phyloP scores from a whole-genome alignment of 1,284 basidiomycete genomes.

The Trichosporon sp. region DNA sequence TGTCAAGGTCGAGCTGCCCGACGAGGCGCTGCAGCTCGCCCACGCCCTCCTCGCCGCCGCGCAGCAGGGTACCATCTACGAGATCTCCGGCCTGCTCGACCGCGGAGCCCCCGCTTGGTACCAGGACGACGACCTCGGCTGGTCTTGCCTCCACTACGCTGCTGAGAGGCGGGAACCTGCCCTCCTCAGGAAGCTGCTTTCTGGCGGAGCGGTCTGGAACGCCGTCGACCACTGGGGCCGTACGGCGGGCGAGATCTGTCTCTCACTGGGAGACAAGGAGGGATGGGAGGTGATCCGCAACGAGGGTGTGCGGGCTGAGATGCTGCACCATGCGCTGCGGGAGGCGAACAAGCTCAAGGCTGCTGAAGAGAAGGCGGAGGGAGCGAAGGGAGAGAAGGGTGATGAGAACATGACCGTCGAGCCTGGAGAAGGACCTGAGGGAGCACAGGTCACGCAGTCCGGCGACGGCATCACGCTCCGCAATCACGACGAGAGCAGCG shows the following conservation, averaged over 20 bases:
- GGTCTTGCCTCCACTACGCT: constrained; percentile 81
- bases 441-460: constrained; percentile 7
- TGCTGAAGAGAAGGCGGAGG: neutral
- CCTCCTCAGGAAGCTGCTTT: constrained; percentile 62
- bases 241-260: constrained; percentile 80
- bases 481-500: constrained; percentile 59
- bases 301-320: constrained; percentile 68
- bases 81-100: constrained; percentile 58
- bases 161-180: constrained; percentile 64
- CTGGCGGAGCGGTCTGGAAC: constrained; percentile 89
- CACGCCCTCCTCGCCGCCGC: constrained; percentile 27
- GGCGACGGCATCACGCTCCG: constrained; percentile 30
- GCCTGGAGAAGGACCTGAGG: constrained; percentile 8
- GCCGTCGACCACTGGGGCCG: constrained; percentile 71
- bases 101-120: constrained; percentile 86
- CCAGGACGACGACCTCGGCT: constrained; percentile 74
- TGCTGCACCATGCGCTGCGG: constrained; percentile 46
- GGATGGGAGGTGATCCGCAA: constrained; percentile 73
- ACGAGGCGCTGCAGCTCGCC: constrained; percentile 21
- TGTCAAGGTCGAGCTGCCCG: constrained; percentile 4
- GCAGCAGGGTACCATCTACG: constrained; percentile 49
- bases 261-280: constrained; percentile 69
- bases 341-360: constrained; percentile 8
- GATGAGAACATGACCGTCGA: neutral
- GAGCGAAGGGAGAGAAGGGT: neutral